These are phyloP conservation scores for Heimioporus sp. DNA, from an alignment of 768 basidiomycete genomes.

Conservation along the genomic window DNA sequence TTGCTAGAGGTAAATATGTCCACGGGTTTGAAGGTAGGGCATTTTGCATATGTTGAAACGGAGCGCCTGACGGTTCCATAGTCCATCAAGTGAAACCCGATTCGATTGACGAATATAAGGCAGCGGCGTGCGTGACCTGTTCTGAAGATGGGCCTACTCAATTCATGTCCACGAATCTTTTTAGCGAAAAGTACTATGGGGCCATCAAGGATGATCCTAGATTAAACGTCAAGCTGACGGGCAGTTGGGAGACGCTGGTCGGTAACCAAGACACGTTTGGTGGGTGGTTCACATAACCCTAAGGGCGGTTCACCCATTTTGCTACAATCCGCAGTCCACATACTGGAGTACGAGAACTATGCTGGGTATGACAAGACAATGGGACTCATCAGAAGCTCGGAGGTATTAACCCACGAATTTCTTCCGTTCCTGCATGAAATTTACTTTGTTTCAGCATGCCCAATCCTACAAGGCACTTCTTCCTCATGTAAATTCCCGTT, in stretches of 20 bases:
- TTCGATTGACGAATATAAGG: slow-evolving; percentile 78
- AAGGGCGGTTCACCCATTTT: neutral
- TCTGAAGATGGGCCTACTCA: neutral
- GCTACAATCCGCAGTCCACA: slow-evolving; percentile 43
- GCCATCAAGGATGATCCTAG: slow-evolving; percentile 72
- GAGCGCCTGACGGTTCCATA: slow-evolving; percentile 31
- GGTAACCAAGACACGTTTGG: slow-evolving; percentile 89
- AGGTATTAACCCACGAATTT: slow-evolving; percentile 44
- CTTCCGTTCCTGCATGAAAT: neutral
- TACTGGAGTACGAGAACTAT: slow-evolving; percentile 94
- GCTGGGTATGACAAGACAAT: slow-evolving; percentile 81
- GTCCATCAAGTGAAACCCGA: slow-evolving; percentile 87
- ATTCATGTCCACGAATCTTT: slow-evolving; percentile 5
- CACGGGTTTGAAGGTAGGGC: slow-evolving; percentile 80
- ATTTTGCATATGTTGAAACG: neutral
- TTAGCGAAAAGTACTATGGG: slow-evolving; percentile 80
- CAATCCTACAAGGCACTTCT: slow-evolving; percentile 71
- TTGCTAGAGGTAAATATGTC: slow-evolving; percentile 92
- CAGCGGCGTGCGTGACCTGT: slow-evolving; percentile 66
- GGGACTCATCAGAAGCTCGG: slow-evolving; percentile 57
- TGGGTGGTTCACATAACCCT: slow-evolving; percentile 37
- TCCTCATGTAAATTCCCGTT: slow-evolving; percentile 70
- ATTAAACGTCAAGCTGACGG: slow-evolving; percentile 83
- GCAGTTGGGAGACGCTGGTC: slow-evolving; percentile 89
- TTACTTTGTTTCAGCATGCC: slow-evolving; percentile 46